Evolutionary conservation across 805 yeast species (phyloP).

Genomic region (Barnettozyma sp.): DNA sequence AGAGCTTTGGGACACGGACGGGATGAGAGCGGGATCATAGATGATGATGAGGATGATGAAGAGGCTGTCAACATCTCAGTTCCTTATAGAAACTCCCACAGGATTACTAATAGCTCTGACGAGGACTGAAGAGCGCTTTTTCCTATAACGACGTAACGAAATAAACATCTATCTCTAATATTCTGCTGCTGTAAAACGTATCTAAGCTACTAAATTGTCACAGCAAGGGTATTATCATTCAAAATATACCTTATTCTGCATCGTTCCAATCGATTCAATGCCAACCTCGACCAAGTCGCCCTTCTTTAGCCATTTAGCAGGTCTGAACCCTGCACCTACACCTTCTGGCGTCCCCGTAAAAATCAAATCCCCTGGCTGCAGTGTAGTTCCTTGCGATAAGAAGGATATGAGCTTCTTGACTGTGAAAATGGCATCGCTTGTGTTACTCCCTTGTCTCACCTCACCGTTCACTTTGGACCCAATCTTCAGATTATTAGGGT

Average conservation of each 20-base stretch:
- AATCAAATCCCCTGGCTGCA: slow-evolving; percentile 45
- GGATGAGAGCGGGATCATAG: too few species aligned
- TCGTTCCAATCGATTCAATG: slow-evolving; percentile 36
- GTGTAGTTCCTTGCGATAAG: slow-evolving; percentile 43
- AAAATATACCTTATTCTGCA: slow-evolving; percentile 32
- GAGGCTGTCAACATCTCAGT: neutral
- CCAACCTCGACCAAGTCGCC: slow-evolving; percentile 38
- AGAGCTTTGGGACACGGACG: neutral
- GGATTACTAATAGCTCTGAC: neutral
- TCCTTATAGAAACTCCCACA: neutral
- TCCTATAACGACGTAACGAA: neutral
- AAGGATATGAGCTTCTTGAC: slow-evolving; percentile 37
- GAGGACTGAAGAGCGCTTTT: slow-evolving; percentile 3
- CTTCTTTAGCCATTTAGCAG: slow-evolving; percentile 34
- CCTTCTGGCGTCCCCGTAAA: slow-evolving; percentile 54
- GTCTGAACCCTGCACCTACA: slow-evolving; percentile 42
- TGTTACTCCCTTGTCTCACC: slow-evolving; percentile 36
- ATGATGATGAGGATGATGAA: slow-evolving; percentile 2
- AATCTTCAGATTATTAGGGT: slow-evolving; percentile 29
- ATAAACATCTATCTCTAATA: too few species aligned
- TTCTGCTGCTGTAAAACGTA: too few species aligned
- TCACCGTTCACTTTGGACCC: slow-evolving; percentile 40
- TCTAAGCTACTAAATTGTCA: too few species aligned
- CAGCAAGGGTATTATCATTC: slow-evolving; percentile 13
- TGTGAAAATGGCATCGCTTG: slow-evolving; percentile 44